Conservation (phyloP, 805 yeast genomes). For the Wickerhamomyces strasburgensis region DNA sequence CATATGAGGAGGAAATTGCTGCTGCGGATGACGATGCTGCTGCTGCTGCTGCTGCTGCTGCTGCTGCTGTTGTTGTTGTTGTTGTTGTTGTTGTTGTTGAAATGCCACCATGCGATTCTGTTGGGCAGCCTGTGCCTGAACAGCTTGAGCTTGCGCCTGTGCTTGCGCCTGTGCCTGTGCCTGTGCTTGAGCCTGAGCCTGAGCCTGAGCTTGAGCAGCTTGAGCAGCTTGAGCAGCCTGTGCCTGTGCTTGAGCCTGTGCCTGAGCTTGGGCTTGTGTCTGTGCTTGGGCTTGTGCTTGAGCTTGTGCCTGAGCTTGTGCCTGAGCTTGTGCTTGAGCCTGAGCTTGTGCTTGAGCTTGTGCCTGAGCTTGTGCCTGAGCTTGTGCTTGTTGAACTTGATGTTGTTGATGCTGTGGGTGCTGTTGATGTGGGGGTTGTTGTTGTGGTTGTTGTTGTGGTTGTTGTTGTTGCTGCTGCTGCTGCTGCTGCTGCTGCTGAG, state of each 20-base stretch:
- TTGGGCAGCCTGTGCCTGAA: conserved; percentile 21
- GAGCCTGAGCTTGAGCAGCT: conserved; percentile 9
- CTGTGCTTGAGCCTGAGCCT: conserved; percentile 12
- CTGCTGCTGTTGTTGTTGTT: conserved; percentile 25
- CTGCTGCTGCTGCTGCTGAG: conserved; percentile 16
- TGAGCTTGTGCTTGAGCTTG: conserved; percentile 2
- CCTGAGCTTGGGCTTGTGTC: conserved; percentile 7
- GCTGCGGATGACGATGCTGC: conserved; percentile 2
- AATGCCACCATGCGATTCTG: conserved; percentile 13
- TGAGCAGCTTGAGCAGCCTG: conserved; percentile 3
- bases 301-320: conserved; percentile 8
- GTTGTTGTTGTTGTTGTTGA: conserved; percentile 20
- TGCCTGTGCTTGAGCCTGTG: conserved; percentile 1
- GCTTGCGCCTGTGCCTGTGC: conserved; percentile 9
- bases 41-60: conserved; percentile 11
- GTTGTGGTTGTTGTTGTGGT: conserved; percentile 9
- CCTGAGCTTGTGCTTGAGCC: conserved; percentile 12
- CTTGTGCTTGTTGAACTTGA: conserved; percentile 1
- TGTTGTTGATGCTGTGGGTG: conserved; percentile 13
- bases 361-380: conserved; percentile 21
- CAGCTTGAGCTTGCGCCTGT: conserved; percentile 21
- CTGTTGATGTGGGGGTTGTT: conserved; percentile 16
- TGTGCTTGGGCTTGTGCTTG: conserved; percentile 13
- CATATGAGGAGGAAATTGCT: background rate
- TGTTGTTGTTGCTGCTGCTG: conserved; percentile 6